Base-by-base conservation (phyloP, 495 filamentous ascomycete genomes). In the Clohesyomyces aquaticus region DNA sequence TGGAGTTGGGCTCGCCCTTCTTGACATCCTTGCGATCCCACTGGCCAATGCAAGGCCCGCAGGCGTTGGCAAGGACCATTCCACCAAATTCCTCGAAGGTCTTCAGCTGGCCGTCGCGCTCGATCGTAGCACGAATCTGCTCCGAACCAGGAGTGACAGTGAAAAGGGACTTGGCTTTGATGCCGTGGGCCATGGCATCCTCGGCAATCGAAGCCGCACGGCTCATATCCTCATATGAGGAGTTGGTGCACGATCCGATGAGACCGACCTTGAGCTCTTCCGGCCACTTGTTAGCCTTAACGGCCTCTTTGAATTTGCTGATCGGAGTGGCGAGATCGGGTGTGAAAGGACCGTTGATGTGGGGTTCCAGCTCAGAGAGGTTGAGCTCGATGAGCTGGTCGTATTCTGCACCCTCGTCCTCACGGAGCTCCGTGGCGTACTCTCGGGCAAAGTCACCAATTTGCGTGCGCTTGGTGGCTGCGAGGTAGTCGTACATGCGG, bases 261-360 rank as follows among this genome's bases (percentile, higher is more conserved):
- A 93, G 77, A 74, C 95, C 95, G 70, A 96, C 95, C 84, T 96
- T 97, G 70, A 98, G 81, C 77, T 98, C 93, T 77, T 96, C 88
- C 42, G 94, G 94, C 94, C 94, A 98, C 77, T 88, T 87, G 79
- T 98, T 96, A 69, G 83, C 80, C 83, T 93, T 89, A 65, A 93
- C 94, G 70, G 94, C 91, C 76, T 93, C 87, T 77, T 91, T 91
- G 80, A 97, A 98, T 82, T 97, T 89, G 77, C 92, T 96, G 79
- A 98, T 91, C 19, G 94, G 94, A 43, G 94, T 98, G 47, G 93
- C 92, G 77, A 98, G 87, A 87, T 98, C 94, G 62, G 94, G 94
- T n/a, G 94, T 98, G 86, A 98, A 98, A 56, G 94, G 94, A 69
- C 94, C 94, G 82, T 98, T 98, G 81, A 98, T 91, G 78, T 98